Conservation (phyloP, 176 grass and related monocot genomes). For the Triticum timopheevii region DNA sequence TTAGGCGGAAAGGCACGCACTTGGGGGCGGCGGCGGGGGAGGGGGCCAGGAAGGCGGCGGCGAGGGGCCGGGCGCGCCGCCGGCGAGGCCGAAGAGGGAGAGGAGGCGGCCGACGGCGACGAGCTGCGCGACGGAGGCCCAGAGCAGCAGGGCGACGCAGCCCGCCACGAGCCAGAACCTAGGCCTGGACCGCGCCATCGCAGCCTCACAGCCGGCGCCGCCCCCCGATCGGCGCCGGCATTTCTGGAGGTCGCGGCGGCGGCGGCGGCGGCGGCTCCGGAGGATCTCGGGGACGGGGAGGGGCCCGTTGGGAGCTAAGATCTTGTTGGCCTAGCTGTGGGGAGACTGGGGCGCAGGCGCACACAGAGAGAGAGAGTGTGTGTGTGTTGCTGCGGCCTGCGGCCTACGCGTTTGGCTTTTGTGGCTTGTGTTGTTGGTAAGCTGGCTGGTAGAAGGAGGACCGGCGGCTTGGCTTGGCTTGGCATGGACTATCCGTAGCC, state of each 20-base stretch:
- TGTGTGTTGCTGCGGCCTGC: not conserved
- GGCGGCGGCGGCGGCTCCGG: constrained; percentile 19
- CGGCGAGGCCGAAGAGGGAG: constrained; percentile 29
- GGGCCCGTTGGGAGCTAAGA: not conserved
- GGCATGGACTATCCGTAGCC: not conserved
- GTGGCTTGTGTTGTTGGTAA: not conserved
- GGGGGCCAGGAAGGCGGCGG: constrained; percentile 34
- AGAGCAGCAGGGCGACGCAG: constrained; percentile 64
- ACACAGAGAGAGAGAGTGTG: not conserved
- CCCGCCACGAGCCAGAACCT: constrained; percentile 66
- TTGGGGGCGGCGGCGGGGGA: constrained; percentile 34
- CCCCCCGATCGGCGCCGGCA: constrained; percentile 24
- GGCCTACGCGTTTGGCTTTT: not conserved
- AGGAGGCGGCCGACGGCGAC: constrained; percentile 56
- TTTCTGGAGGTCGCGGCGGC: not conserved
- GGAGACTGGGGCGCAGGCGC: not conserved
- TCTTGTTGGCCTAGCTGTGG: not conserved
- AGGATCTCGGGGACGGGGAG: constrained; percentile 13
- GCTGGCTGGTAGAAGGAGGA: not conserved
- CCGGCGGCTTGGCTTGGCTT: not conserved
- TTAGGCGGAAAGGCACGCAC: constrained; percentile 41
- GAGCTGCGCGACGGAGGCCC: constrained; percentile 70
- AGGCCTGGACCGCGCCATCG: constrained; percentile 59
- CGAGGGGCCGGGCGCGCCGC: constrained; percentile 14
- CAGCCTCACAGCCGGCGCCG: constrained; percentile 25